Conservation (phyloP, 441 rosid genomes). For the Omphalea diandra region DNA sequence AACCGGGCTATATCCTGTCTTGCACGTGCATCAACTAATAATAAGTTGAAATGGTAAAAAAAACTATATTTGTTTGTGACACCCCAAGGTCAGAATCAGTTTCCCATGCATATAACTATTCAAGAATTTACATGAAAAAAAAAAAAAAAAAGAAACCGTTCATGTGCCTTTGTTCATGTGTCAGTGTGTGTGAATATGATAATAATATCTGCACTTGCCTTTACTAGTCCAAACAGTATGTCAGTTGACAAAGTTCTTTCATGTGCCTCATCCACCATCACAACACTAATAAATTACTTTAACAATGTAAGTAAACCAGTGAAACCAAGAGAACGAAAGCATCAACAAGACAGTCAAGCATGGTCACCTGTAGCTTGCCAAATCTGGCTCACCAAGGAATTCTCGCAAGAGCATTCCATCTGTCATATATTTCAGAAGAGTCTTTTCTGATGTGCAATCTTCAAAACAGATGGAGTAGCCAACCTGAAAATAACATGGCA, state of each 20-base stretch:
- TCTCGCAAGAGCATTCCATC: conserved; percentile 94
- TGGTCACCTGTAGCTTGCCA: conserved; percentile 75
- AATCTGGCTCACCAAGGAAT: conserved; percentile 85
- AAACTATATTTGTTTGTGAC: not conserved
- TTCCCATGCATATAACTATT: not conserved
- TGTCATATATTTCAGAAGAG: conserved; percentile 86
- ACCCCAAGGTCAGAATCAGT: not conserved
- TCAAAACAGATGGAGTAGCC: conserved; percentile 92
- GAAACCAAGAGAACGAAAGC: not conserved
- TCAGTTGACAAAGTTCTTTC: conserved; percentile 93
- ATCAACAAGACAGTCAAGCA: conserved; percentile 8
- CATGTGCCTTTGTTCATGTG: too few species aligned
- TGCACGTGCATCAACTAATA: conserved; percentile 19
- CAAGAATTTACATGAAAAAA: not conserved
- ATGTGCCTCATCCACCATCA: conserved; percentile 97
- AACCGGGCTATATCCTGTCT: conserved; percentile 79
- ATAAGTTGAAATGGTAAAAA: conserved; percentile 8
- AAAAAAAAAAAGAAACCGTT: too few species aligned
- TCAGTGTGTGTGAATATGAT: not conserved
- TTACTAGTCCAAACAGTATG: conserved; percentile 80
- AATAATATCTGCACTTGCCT: conserved; percentile 51
- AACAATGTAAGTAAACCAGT: conserved; percentile 20
- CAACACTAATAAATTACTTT: conserved; percentile 43
- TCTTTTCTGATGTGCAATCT: conserved; percentile 93
- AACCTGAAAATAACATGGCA: conserved; percentile 38